phyloP scores from a whole-genome alignment of 225 moss, liverwort and hornwort genomes.

The Takakia lepidozioides region DNA sequence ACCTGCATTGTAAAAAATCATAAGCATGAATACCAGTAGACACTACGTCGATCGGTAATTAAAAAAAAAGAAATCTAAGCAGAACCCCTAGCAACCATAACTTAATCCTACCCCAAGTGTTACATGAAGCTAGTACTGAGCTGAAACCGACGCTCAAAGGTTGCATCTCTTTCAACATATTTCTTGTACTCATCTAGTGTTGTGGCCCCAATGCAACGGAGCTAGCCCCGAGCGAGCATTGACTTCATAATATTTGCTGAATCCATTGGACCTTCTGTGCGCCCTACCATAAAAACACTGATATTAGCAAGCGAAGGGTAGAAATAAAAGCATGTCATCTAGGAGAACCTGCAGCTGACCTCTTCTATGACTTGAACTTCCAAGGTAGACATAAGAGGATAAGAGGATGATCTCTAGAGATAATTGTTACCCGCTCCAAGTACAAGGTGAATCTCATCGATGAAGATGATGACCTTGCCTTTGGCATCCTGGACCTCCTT shows the following conservation, averaged over 20 bases:
- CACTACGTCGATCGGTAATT: too few relatives aligned
- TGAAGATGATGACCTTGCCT: slow-evolving; percentile 84
- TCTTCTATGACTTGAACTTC: too few relatives aligned
- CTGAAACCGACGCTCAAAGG: slow-evolving; percentile 88
- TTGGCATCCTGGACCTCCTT: slow-evolving; percentile 91
- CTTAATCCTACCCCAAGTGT: too few relatives aligned
- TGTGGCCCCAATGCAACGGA: slow-evolving; percentile 92
- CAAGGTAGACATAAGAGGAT: too few relatives aligned
- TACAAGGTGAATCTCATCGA: slow-evolving; percentile 90
- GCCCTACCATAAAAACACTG: too few relatives aligned
- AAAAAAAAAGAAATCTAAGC: too few relatives aligned
- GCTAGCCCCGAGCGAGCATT: slow-evolving; percentile 89
- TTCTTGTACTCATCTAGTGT: slow-evolving; percentile 78
- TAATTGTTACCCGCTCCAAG: slow-evolving; percentile 67
- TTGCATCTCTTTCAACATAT: slow-evolving; percentile 93
- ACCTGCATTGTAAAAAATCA: slow-evolving; percentile 43
- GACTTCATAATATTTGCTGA: slow-evolving; percentile 91
- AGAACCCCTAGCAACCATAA: too few relatives aligned
- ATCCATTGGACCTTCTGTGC: slow-evolving; percentile 88
- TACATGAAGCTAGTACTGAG: slow-evolving; percentile 24
- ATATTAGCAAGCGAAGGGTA: too few relatives aligned
- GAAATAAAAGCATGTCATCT: too few relatives aligned
- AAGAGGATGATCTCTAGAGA: too few relatives aligned
- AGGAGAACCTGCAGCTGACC: too few relatives aligned
- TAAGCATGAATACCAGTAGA: too few relatives aligned